Percentiles rank a stretch among this genome's conserved stretches.
Evolutionary conservation across 2,329 filamentous ascomycete genomes (phyloP).

Genomic region (Cladosporium sp.): DNA sequence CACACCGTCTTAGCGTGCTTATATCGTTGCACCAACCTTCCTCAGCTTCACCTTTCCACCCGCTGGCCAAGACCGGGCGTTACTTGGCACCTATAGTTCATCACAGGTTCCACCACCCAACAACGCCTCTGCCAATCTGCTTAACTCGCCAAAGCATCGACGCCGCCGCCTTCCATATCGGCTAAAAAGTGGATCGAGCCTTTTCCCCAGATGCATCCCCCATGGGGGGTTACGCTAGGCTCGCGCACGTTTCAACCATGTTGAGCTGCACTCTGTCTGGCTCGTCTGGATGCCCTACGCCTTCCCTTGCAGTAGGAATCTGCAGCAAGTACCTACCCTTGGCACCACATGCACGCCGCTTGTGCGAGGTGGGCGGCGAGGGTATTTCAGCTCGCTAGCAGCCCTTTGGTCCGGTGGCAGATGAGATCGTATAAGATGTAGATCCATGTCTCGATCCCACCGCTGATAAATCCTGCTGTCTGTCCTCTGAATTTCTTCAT

Average conservation of each 20-base stretch:
- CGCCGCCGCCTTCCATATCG: slow-evolving; percentile 6
- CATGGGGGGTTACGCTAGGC: slow-evolving; percentile 9
- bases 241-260: slow-evolving; percentile 9
- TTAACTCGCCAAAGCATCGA: slow-evolving; percentile 11
- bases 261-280: neutral
- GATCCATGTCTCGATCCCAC: slow-evolving; percentile 1
- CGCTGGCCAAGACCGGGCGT: slow-evolving; percentile 11
- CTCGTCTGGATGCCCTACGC: neutral
- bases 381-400: slow-evolving; percentile 8
- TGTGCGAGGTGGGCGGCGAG: slow-evolving; percentile 9
- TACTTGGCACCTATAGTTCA: slow-evolving; percentile 11
- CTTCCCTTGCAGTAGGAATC: slow-evolving; percentile 6
- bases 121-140: slow-evolving; percentile 9
- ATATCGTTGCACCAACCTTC: neutral
- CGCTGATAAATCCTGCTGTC: neutral
- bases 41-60: neutral
- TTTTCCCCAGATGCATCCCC: slow-evolving; percentile 8
- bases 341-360: neutral
- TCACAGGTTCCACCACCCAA: slow-evolving; percentile 1
- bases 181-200: slow-evolving; percentile 10
- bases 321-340: neutral
- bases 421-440: slow-evolving; percentile 15
- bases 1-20: slow-evolving; percentile 18
- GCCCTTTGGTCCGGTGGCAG: slow-evolving; percentile 12
- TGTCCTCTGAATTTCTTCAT: neutral